Base-by-base conservation (phyloP, 345 rosid genomes). In the Sapria himalayana region DNA sequence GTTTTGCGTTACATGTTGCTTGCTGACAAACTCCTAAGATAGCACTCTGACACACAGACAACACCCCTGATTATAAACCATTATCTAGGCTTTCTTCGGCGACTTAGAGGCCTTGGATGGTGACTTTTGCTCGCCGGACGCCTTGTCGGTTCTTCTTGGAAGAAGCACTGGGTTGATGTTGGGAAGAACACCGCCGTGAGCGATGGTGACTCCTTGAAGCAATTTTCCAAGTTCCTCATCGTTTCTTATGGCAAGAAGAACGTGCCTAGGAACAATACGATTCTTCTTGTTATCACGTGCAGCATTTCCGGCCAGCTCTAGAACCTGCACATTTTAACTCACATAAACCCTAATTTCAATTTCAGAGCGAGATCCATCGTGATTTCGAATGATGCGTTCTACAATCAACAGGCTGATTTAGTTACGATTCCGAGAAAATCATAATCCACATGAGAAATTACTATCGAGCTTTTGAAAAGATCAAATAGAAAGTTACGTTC, bases 121-220 rank as follows among this genome's bases (percentile, higher is more conserved):
- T 17, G 86, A 80, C 56, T 73, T 80, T 2, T 79, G 52, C n/a
- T 59, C 63, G 41, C 63, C 71, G 2, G 59, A 11, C 9, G 64
- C 49, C 41, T 65, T 71, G 44, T 66, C 78, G 0, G 59, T 33
- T 50, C 71, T 76, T 46, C 76, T 76, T 0, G 82, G 86, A 31
- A 80, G 65, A 4, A 80, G 73, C 14, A 76, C 59, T 0, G 80
- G 82, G 62, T 80, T 76, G 45, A 70, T 71, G 70, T 71, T 77
- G 1, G 82, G 82, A 33, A 73, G 55, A 2, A 77, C 82, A 2
- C 89, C 89, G 2, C 89, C 78, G n/a, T 77, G 76, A n/a, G 82
- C 89, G 12, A 73, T 77, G 1, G 82, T 77, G 25, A 77, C 82
- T 3, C 79, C 82, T 5, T 71, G 59, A 3, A 77, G 69, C 17